Conservation (phyloP, 176 grass and related monocot genomes). For the Ananas comosus region DNA sequence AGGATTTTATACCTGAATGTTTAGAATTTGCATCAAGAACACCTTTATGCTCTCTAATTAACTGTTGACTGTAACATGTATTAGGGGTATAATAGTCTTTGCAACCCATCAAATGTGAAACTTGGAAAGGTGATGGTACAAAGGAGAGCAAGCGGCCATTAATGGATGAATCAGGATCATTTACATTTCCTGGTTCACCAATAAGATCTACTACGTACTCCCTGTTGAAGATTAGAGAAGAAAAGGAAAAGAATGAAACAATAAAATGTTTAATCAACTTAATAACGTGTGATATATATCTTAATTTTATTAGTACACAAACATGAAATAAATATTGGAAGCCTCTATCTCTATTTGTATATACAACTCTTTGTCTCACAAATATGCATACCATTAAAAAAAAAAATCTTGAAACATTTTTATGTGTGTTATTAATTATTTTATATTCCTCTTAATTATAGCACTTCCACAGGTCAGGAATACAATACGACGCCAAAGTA, state of each 20-base stretch:
- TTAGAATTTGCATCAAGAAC: too few relatives aligned
- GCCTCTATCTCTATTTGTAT: too few relatives aligned
- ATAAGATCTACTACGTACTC: slow-evolving; percentile 83
- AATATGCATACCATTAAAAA: too few relatives aligned
- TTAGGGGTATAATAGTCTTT: slow-evolving; percentile 27
- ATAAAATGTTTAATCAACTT: not conserved
- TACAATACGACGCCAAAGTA: too few relatives aligned
- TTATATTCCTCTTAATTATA: too few relatives aligned
- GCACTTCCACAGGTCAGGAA: too few relatives aligned
- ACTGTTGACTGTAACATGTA: slow-evolving; percentile 21
- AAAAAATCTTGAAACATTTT: too few relatives aligned
- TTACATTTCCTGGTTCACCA: slow-evolving; percentile 52
- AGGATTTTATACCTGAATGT: too few relatives aligned
- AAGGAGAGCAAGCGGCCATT: slow-evolving; percentile 58
- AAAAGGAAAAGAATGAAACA: not conserved
- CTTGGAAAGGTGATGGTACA: slow-evolving; percentile 74
- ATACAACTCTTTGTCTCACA: too few relatives aligned
- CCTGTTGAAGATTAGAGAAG: slow-evolving; percentile 24
- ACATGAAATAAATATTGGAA: too few relatives aligned
- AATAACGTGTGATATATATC: not conserved
- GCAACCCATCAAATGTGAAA: slow-evolving; percentile 27
- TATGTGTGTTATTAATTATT: too few relatives aligned
- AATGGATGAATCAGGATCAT: slow-evolving; percentile 76
- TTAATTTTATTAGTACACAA: too few relatives aligned
- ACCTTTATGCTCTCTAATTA: slow-evolving; percentile 26